phyloP scores from a whole-genome alignment of 208 protist genomes.

The Trypanosoma theileri region DNA sequence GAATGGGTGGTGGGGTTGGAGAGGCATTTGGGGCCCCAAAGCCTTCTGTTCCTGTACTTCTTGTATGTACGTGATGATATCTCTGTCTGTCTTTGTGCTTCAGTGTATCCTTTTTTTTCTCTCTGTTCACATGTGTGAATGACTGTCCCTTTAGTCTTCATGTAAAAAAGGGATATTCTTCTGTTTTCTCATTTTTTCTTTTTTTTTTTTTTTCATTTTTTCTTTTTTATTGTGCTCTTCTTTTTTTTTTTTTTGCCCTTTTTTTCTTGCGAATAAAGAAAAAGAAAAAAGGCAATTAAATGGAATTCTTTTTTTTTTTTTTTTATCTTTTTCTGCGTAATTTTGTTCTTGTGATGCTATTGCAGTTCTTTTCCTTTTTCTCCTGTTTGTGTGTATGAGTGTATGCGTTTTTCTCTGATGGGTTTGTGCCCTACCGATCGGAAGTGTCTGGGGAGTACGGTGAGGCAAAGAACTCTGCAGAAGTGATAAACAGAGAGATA shows the following conservation, averaged over 20 bases:
- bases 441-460: neutral
- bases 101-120: too few species aligned
- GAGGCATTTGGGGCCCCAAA: too few species aligned
- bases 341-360: neutral
- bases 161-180: neutral
- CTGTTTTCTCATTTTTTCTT: conserved; percentile 13
- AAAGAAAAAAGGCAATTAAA: too few species aligned
- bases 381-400: conserved; percentile 6
- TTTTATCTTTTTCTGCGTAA: conserved; percentile 1
- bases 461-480: neutral
- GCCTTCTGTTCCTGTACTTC: too few species aligned
- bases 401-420: neutral
- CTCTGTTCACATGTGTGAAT: too few species aligned
- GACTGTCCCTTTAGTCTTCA: too few species aligned
- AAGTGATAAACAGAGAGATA: neutral
- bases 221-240: conserved; percentile 12
- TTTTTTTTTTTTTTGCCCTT: neutral
- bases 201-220: conserved; percentile 26
- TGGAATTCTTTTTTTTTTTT: neutral
- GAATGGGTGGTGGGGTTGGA: too few species aligned
- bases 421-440: too few species aligned
- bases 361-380: conserved; percentile 19
- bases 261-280: too few species aligned
- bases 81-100: too few species aligned
- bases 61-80: too few species aligned